phyloP scores from a whole-genome alignment of 208 protist genomes.

The Angomonas ambiguus region DNA sequence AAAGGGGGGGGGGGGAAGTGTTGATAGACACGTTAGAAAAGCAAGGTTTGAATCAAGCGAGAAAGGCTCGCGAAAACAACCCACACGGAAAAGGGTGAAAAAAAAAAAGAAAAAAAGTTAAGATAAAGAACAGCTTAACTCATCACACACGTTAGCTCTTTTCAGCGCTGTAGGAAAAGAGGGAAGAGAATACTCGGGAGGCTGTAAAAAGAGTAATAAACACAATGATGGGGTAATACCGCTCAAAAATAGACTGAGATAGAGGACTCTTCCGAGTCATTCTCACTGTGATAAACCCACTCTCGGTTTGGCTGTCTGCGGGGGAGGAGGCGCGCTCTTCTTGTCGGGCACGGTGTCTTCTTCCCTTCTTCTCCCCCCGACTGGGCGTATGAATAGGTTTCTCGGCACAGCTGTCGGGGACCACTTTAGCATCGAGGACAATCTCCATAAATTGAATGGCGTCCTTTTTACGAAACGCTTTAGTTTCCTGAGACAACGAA shows the following conservation, averaged over 20 bases:
- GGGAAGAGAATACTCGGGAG: conserved; percentile 6
- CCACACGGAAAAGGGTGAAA: background rate
- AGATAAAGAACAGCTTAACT: conserved; percentile 1
- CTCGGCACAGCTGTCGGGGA: conserved; percentile 9
- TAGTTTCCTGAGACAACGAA: conserved; percentile 8
- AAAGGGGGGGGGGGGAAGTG: no score
- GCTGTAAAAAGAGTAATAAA: conserved; percentile 26
- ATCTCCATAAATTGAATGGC: conserved; percentile 50
- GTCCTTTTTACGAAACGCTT: conserved; percentile 32
- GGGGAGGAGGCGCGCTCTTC: background rate
- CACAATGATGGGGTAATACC: conserved; percentile 14
- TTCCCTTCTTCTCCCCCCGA: background rate
- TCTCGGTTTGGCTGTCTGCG: background rate
- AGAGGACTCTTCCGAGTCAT: conserved; percentile 9
- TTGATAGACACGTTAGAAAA: no score
- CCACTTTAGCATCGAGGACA: conserved; percentile 26
- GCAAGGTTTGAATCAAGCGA: no score
- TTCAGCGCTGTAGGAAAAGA: conserved; percentile 15
- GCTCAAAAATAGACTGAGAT: conserved; percentile 15
- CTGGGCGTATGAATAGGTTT: background rate
- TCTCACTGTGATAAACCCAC: conserved; percentile 24
- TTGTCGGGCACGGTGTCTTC: background rate
- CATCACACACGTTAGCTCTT: conserved; percentile 10
- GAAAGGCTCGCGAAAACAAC: no score
- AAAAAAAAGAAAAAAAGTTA: conserved; percentile 11